phyloP scores from a whole-genome alignment of 108 stramenopile species.

The Nitzschia inconspicua region DNA sequence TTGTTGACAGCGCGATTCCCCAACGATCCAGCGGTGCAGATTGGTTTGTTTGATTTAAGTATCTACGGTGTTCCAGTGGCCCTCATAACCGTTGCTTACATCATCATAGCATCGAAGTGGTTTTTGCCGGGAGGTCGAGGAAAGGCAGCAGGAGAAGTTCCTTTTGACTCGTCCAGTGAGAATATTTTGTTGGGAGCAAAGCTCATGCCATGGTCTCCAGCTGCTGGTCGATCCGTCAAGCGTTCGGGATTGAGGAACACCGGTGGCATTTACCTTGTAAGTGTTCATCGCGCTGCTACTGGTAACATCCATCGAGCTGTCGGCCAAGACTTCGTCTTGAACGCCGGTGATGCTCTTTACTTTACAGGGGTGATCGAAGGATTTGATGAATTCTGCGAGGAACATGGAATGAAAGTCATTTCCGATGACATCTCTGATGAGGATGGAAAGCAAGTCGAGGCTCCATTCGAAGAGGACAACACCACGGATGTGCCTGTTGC shows the following conservation, averaged over 20 bases:
- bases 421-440: conserved; percentile 55
- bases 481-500: conserved; percentile 6
- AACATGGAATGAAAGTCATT: conserved; percentile 79
- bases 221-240: conserved; percentile 68
- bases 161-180: conserved; percentile 35
- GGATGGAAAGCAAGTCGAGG: too few species aligned
- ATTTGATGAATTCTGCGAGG: conserved; percentile 82
- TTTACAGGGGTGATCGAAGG: conserved; percentile 83
- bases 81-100: conserved; percentile 65
- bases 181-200: conserved; percentile 70
- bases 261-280: conserved; percentile 75
- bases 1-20: conserved; percentile 52
- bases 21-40: conserved; percentile 31
- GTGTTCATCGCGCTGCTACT: conserved; percentile 77
- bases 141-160: conserved; percentile 5
- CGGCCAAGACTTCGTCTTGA: conserved; percentile 82
- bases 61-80: conserved; percentile 78
- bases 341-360: conserved; percentile 80
- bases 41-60: conserved; percentile 77
- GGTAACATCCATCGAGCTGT: conserved; percentile 86
- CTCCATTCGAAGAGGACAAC: conserved; percentile 2
- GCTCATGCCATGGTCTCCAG: conserved; percentile 73
- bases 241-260: conserved; percentile 78
- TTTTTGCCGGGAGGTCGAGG: conserved; percentile 60
- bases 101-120: conserved; percentile 59